Conservation (phyloP, 2,329 filamentous ascomycete genomes). For the Fusarium sublunatum region DNA sequence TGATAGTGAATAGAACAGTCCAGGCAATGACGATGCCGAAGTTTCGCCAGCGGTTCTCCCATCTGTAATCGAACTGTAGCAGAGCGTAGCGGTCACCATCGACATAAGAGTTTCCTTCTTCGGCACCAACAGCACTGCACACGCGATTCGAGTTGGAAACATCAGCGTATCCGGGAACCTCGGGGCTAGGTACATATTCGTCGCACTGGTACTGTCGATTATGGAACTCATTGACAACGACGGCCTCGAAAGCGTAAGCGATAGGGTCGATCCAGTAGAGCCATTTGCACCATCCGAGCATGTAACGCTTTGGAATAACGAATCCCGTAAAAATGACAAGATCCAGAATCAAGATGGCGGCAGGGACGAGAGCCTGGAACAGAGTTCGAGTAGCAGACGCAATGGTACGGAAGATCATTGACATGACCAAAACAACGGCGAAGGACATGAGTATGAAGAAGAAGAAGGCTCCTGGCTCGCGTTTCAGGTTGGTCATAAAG, state of each 20-base stretch:
- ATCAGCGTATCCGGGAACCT: conserved; percentile 45
- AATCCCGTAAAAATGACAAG: conserved; percentile 78
- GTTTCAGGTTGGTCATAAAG: conserved; percentile 85
- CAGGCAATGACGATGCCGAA: conserved; percentile 76
- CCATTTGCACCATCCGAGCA: conserved; percentile 85
- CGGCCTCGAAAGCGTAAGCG: conserved; percentile 80
- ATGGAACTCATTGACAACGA: conserved; percentile 87
- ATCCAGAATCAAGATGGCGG: conserved; percentile 46
- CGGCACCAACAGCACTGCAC: conserved; percentile 61
- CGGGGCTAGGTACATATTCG: conserved; percentile 55
- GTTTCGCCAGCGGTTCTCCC: conserved; percentile 75
- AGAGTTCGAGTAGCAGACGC: conserved; percentile 45
- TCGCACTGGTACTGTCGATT: conserved; percentile 68
- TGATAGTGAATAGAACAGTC: conserved; percentile 68
- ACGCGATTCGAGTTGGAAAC: conserved; percentile 49
- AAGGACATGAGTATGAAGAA: conserved; percentile 85
- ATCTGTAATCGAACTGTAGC: conserved; percentile 63
- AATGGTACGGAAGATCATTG: conserved; percentile 67
- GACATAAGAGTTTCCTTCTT: conserved; percentile 57
- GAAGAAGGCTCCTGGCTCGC: conserved; percentile 82
- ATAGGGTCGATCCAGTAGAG: conserved; percentile 84
- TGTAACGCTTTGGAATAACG: conserved; percentile 72
- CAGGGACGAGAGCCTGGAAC: conserved; percentile 48
- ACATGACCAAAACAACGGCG: conserved; percentile 75
- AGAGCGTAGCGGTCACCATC: conserved; percentile 60